Evolutionary conservation across 306 rosid species (phyloP), one percentile per base, ranked within the genome.

Genomic region (Trifolium repens): DNA sequence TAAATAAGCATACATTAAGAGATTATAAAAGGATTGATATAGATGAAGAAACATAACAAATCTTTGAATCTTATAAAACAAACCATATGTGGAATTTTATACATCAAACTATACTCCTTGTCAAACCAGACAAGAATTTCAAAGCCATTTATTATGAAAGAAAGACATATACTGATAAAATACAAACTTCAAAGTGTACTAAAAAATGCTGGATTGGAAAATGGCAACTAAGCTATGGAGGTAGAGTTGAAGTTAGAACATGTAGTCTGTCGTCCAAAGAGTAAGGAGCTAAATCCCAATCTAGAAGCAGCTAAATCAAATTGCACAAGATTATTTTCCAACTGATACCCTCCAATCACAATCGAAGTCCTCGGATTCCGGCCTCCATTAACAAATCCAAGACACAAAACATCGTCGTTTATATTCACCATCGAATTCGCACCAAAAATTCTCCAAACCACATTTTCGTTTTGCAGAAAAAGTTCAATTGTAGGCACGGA

Each of bases 361-460:
- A 85, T 72, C 0, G 89, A 82, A 57, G 78, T 85, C 22, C 50
- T 63, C 0, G 70, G 26, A 0, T 79, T 73, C 26, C 17, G 42
- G 1, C 89, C 89, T 5, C 89, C 89, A 17, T 85, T 85, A 37
- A 85, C 82, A 39, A 85, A 40, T 30, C 84, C 89, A 14, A 85
- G 80, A 7, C 89, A 85, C 47, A 82, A 2, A 15, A 79, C 80
- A 0, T 82, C 15, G 4, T 79, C 76, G 0, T 40, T 69, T 34
- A 85, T 66, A 13, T 67, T 37, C 53, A 82, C 89, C 72, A 85
- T 54, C 3, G 89, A 85, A 68, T 85, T 85, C 3, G 82, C 86
- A 9, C 86, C 89, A 50, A 55, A 73, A 0, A 85, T 77, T 43
- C 64, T 65, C 87, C 87, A 85, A 1, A 35, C 9, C 19, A 62